phyloP scores from a whole-genome alignment of 1,139 yeast species.

The Hyphopichia wangnamkhiaoensis region DNA sequence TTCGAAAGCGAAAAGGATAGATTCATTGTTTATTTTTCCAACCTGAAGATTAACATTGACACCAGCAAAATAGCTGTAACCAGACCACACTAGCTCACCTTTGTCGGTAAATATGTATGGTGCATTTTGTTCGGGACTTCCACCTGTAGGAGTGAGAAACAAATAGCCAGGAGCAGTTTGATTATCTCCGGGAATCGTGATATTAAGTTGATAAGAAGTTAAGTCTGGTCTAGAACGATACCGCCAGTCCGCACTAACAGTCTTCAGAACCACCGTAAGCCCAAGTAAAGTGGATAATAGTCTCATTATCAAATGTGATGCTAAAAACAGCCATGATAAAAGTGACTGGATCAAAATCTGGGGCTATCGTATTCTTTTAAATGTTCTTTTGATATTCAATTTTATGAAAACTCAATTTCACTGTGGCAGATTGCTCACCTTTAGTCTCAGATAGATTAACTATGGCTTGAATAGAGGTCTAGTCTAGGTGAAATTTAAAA shows the following conservation, averaged over 20 bases:
- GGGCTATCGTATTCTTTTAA: too few relatives aligned
- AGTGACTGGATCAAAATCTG: too few relatives aligned
- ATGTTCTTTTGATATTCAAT: too few relatives aligned
- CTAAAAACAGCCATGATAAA: too few relatives aligned
- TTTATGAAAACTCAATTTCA: too few relatives aligned
- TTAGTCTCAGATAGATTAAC: too few relatives aligned
- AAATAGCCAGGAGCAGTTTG: constrained; percentile 26
- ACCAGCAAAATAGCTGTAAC: constrained; percentile 28
- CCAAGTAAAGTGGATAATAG: not conserved
- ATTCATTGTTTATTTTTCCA: constrained; percentile 22
- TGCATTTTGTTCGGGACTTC: constrained; percentile 28
- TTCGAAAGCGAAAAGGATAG: constrained; percentile 30
- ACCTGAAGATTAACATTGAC: constrained; percentile 37
- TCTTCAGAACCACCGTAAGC: constrained; percentile 3
- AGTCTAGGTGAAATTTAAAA: too few relatives aligned
- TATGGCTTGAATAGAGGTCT: too few relatives aligned
- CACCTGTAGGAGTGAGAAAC: constrained; percentile 32
- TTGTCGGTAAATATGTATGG: constrained; percentile 31
- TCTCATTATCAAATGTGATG: too few relatives aligned
- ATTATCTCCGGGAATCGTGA: constrained; percentile 22
- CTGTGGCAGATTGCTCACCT: too few relatives aligned
- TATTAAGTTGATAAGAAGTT: constrained; percentile 32
- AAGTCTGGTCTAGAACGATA: constrained; percentile 35
- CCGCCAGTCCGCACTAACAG: constrained; percentile 27
- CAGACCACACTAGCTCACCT: constrained; percentile 39